Conservation (phyloP, 495 filamentous ascomycete genomes). For the Monascus purpureus region DNA sequence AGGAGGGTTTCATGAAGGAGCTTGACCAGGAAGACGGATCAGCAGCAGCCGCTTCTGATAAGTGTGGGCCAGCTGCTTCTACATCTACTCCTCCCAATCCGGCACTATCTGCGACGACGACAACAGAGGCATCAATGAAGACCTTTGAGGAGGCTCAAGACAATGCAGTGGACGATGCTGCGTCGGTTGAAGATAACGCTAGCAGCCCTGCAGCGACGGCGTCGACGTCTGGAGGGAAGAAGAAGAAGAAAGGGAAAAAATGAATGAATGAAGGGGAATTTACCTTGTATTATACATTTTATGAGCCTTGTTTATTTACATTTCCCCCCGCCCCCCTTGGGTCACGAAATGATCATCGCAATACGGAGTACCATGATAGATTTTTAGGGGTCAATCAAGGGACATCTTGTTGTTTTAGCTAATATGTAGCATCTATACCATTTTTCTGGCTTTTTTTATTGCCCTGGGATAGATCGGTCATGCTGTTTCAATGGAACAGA, state of each 20-base stretch:
- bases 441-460: too few relatives aligned
- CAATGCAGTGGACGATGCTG: constrained; percentile 80
- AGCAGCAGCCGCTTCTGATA: constrained; percentile 15
- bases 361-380: too few relatives aligned
- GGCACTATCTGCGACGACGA: constrained; percentile 3
- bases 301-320: constrained; percentile 2
- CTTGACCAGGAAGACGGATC: constrained; percentile 37
- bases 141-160: constrained; percentile 28
- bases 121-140: constrained; percentile 7
- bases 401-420: too few relatives aligned
- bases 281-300: constrained; percentile 4
- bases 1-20: constrained; percentile 75
- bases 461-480: too few relatives aligned
- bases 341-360: too few relatives aligned
- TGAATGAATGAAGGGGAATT: constrained; percentile 20
- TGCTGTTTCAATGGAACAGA: too few relatives aligned
- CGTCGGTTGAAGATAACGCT: constrained; percentile 56
- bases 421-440: too few relatives aligned
- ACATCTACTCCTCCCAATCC: constrained; percentile 4
- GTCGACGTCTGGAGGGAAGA: constrained; percentile 33
- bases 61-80: constrained; percentile 9
- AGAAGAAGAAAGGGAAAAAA: constrained; percentile 76
- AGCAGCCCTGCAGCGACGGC: constrained; percentile 16
- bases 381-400: too few relatives aligned
- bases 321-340: too few relatives aligned